Percentiles rank a stretch among this genome's conserved stretches.
Evolutionary conservation across 257 asterid genomes (phyloP).

Genomic region (Cordia subcordata): DNA sequence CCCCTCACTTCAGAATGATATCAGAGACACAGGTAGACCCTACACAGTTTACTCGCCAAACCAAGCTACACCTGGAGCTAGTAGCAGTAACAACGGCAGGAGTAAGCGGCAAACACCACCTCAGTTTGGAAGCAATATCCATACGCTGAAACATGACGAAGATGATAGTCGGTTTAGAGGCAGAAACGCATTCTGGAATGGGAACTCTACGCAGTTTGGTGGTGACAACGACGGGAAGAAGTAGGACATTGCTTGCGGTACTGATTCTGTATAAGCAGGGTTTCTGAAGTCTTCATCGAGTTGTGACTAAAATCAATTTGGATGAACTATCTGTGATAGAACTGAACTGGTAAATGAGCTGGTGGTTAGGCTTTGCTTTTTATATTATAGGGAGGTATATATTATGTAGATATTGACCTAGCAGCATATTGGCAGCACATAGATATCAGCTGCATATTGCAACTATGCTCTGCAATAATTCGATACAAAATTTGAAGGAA

Average conservation of each 20-base stretch:
- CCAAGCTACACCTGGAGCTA: constrained; percentile 22
- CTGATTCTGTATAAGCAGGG: not conserved
- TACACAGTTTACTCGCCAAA: constrained; percentile 27
- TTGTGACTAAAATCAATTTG: no score
- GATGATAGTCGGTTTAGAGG: constrained; percentile 49
- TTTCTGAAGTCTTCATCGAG: not conserved
- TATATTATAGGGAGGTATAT: no score
- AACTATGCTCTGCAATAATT: no score
- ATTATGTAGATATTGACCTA: no score
- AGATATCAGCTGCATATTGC: no score
- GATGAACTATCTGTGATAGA: no score
- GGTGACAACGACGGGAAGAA: constrained; percentile 47
- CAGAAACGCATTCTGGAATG: constrained; percentile 84
- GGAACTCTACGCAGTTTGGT: constrained; percentile 87
- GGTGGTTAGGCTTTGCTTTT: no score
- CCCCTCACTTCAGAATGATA: constrained; percentile 38
- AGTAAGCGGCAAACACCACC: constrained; percentile 33
- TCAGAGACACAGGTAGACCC: constrained; percentile 31
- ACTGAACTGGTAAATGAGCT: no score
- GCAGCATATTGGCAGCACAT: no score
- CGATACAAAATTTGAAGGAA: no score
- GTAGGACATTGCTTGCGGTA: not conserved
- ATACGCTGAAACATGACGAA: constrained; percentile 71
- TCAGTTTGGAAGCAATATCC: constrained; percentile 72
- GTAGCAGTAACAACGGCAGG: constrained; percentile 24